A percentile compares a stretch with the other conserved stretches of the same genome.
Evolutionary conservation across 225 moss, liverwort and hornwort species (phyloP).

Genomic region (Marchantia paleacea): DNA sequence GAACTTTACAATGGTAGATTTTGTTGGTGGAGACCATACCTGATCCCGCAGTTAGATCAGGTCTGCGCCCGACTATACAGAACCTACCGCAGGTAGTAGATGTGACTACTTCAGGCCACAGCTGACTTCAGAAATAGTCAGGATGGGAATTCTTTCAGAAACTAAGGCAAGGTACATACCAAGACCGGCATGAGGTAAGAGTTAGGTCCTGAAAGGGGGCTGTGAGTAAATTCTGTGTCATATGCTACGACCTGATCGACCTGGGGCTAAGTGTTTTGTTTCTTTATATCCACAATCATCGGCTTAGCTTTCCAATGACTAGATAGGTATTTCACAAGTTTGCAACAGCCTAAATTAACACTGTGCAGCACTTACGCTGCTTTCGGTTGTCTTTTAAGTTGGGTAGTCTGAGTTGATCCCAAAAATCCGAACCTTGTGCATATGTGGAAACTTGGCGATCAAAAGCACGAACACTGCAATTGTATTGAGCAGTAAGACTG

Average conservation of each 20-base stretch:
- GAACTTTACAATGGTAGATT: conserved; percentile 10
- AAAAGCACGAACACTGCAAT: conserved; percentile 91
- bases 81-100: conserved; percentile 8
- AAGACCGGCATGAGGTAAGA: conserved; percentile 11
- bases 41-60: conserved; percentile 18
- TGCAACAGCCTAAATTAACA: conserved; percentile 7
- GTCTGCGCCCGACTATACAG: background rate
- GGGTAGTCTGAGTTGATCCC: conserved; percentile 97
- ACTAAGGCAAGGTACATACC: conserved; percentile 16
- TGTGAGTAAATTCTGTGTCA: background rate
- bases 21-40: conserved; percentile 17
- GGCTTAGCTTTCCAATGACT: background rate
- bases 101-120: conserved; percentile 10
- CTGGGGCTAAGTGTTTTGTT: conserved; percentile 4
- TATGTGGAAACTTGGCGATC: conserved; percentile 95
- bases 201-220: background rate
- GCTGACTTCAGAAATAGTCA: conserved; percentile 13
- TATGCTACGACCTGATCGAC: conserved; percentile 11
- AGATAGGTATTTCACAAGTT: conserved; percentile 12
- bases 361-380: background rate
- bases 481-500: conserved; percentile 70
- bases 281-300: conserved; percentile 6
- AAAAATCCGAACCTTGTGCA: conserved; percentile 94
- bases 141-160: conserved; percentile 19
- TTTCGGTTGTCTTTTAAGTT: conserved; percentile 42